Base-by-base conservation (phyloP, 805 yeast species). In the Candida awuae region DNA sequence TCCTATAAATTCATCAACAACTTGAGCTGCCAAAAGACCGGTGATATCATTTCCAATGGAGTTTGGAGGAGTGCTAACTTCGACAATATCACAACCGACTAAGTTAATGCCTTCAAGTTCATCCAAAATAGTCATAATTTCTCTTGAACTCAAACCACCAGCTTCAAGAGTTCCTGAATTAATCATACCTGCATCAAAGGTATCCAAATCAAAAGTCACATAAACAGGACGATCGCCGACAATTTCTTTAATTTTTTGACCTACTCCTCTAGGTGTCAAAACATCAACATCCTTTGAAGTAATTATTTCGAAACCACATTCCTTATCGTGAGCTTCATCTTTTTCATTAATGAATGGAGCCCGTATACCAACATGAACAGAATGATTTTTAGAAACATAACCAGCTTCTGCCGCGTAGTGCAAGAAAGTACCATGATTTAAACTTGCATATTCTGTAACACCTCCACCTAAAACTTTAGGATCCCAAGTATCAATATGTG, bases 161-260 rank as follows among this genome's bases (percentile, higher is more conserved):
- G 71, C 74, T 53, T 82, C 92, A 48, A 80, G 73, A 4, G 92
- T 82, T 8, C 92, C 92, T 0, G 90, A 81, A 1, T 84, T 88
- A 13, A 88, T 84, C 3, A 85, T 85, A 36, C 67, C 62, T 0
- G 87, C 87, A 52, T 82, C 92, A 43, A 82, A 64, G 2, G 78
- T 82, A 53, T 79, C 86, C 33, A 75, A 69, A 54, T 70, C 75
- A 25, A 70, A 65, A 0, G 70, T 58, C 5, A 70, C 54, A 48
- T 70, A 70, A 2, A 67, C 73, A 2, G 72, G 72, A 13, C 53
- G 44, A 32, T 49, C 42, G 2, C 68, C 68, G 1, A 70, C 64
- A 2, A 56, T 46, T 4, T 55, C 43, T 35, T 58, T 64, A 19
- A 73, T 54, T 15, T 49, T 50, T 12, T 53, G 46, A 8, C 67